Conservation (phyloP, 495 filamentous ascomycete species). For the Neurospora sp. region DNA sequence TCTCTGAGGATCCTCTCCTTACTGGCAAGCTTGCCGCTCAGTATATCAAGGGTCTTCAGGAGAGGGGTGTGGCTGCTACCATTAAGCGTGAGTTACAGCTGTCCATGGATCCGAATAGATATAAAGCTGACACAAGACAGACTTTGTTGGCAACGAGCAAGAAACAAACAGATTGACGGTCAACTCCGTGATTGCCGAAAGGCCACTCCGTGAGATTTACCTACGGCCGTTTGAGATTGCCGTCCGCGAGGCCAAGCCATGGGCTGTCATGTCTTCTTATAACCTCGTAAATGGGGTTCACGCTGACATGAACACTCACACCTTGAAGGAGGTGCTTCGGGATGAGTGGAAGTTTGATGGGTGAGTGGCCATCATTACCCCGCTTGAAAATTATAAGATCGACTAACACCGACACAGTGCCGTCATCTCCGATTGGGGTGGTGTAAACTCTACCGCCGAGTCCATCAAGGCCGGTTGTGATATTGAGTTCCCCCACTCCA, state of each 20-base stretch:
- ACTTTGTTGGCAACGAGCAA: slow-evolving; percentile 80
- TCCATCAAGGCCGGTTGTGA: slow-evolving; percentile 67
- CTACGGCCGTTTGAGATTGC: slow-evolving; percentile 76
- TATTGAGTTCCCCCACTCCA: slow-evolving; percentile 69
- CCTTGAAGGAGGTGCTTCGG: slow-evolving; percentile 62
- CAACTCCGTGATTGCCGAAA: slow-evolving; percentile 57
- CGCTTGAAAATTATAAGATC: neutral
- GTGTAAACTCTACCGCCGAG: slow-evolving; percentile 58
- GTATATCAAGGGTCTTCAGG: slow-evolving; percentile 66
- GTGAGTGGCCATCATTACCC: slow-evolving; percentile 26
- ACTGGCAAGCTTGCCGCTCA: slow-evolving; percentile 66
- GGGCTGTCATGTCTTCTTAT: slow-evolving; percentile 79
- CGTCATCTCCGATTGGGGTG: slow-evolving; percentile 68
- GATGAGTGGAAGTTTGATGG: slow-evolving; percentile 69
- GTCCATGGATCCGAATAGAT: accelerated
- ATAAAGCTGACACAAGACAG: slow-evolving; percentile 25
- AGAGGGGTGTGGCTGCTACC: slow-evolving; percentile 63
- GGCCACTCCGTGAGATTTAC: slow-evolving; percentile 73
- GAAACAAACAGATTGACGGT: slow-evolving; percentile 71
- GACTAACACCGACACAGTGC: slow-evolving; percentile 35
- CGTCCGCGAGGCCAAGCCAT: slow-evolving; percentile 64
- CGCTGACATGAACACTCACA: slow-evolving; percentile 61
- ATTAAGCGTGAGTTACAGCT: slow-evolving; percentile 52
- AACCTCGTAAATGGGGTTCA: slow-evolving; percentile 75
- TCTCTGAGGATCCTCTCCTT: slow-evolving; percentile 73